Base-by-base conservation (phyloP, 2,329 filamentous ascomycete genomes). In the Rutstroemia sp. region DNA sequence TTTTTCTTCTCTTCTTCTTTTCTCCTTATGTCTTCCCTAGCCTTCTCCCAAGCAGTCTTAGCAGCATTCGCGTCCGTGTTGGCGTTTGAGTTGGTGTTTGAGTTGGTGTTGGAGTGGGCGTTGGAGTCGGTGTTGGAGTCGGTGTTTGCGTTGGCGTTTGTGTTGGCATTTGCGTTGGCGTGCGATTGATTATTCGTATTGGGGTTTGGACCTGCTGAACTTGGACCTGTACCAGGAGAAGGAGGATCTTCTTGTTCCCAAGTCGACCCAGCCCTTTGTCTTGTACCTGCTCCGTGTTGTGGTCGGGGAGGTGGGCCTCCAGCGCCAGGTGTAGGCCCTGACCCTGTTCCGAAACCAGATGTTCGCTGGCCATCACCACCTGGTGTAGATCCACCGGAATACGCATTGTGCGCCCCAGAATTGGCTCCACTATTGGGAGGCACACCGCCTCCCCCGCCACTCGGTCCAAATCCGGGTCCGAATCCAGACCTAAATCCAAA, bases 1-100 rank as follows among this genome's bases (percentile, higher is more conserved):
- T 74, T 74, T 65, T 78, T 85, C 10, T 82, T 81, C 61, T 87
- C 85, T 66, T 83, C 86, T 63, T 87, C 83, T 82, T 83, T 87
- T 2, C 52, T 79, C 45, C 80, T 75, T 19, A 80, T 86, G 62
- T 88, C 85, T 65, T 88, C 85, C 54, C 85, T 76, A 3, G 84
- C 85, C 67, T 82, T 86, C 63, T 88, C 84, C 85, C 85, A 88
- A 0, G 80, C 75, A 8, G 75, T 74, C 65, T 77, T 79, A 1
- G 58, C 61, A 39, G 62, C 39, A 16, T 42, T 18, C 2, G 39
- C 39, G 39, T 42, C 4, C 10, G 30, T 12, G 56, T 59, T 61
- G 7, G 34, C 16, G 30, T 18, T 56, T 56, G 39, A 27, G 30
- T 48, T 38, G 12, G 34, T 46, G 23, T 34, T 21, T 16, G 47